These are phyloP conservation scores for Boletellus deceptivus DNA, from an alignment of 1,284 basidiomycete genomes.

Conservation along the genomic window DNA sequence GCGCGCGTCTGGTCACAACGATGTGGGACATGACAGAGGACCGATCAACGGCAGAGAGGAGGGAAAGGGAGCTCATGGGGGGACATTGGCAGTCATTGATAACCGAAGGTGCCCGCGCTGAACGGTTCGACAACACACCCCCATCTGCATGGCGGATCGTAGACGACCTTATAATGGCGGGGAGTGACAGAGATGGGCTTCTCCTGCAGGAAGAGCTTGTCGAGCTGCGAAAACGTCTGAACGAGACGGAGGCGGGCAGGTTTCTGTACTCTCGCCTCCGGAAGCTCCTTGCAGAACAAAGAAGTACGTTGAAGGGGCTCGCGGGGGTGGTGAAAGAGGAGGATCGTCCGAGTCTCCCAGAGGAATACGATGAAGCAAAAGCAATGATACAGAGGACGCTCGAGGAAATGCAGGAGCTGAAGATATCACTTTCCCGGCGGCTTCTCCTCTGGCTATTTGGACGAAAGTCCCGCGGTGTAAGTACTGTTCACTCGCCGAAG, in stretches of 20 bases:
- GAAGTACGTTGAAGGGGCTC: conserved; percentile 5
- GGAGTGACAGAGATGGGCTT: neutral
- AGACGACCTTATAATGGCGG: neutral
- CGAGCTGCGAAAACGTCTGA: conserved; percentile 3
- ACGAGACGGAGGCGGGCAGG: conserved; percentile 10
- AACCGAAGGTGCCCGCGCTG: neutral
- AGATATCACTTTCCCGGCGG: conserved; percentile 13
- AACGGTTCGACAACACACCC: conserved; percentile 9
- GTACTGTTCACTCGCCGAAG: neutral
- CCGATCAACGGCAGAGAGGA: conserved; percentile 5
- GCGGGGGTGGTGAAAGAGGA: conserved; percentile 4
- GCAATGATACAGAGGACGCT: conserved; percentile 10
- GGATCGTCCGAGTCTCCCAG: conserved; percentile 10
- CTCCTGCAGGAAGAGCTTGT: conserved; percentile 26
- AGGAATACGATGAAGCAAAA: conserved; percentile 6
- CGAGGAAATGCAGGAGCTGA: conserved; percentile 13
- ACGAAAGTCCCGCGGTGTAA: conserved; percentile 7
- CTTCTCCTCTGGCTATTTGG: conserved; percentile 1
- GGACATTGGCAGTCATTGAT: conserved; percentile 9
- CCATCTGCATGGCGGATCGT: conserved; percentile 6
- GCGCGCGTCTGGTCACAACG: conserved; percentile 37
- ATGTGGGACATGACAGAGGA: conserved; percentile 26
- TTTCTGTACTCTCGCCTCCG: conserved; percentile 17
- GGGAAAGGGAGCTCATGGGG: conserved; percentile 24
- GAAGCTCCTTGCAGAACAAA: conserved; percentile 18